Percentiles rank a stretch among this genome's conserved stretches.
phyloP scores from a whole-genome alignment of 179 eudicot species.

The Drosera spatulata region DNA sequence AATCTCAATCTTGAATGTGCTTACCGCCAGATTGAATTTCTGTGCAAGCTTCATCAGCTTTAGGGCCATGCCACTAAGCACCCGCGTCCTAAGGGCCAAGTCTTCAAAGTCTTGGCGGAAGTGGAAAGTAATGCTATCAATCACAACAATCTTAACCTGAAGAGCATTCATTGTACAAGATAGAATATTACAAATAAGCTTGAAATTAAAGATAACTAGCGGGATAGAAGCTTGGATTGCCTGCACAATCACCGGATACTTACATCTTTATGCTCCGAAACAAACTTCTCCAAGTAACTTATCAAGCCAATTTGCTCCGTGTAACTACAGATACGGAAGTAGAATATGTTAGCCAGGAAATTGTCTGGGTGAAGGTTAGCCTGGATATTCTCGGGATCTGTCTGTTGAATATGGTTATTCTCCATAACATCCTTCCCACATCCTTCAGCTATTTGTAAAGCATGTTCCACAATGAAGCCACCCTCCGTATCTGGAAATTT shows the following conservation, averaged over 20 bases:
- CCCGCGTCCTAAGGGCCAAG: constrained; percentile 80
- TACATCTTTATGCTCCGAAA: constrained; percentile 79
- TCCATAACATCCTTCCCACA: constrained; percentile 51
- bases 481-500: constrained; percentile 86
- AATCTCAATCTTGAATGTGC: constrained; percentile 6
- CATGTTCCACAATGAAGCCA: constrained; percentile 96
- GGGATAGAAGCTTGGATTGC: background rate
- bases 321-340: constrained; percentile 85
- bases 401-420: constrained; percentile 2
- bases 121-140: constrained; percentile 88
- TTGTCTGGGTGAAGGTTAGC: constrained; percentile 38
- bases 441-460: constrained; percentile 85
- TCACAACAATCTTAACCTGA: constrained; percentile 80
- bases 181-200: background rate
- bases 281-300: constrained; percentile 77
- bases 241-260: constrained; percentile 11
- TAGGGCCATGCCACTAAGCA: constrained; percentile 76
- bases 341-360: constrained; percentile 72
- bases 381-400: constrained; percentile 23
- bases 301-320: constrained; percentile 84
- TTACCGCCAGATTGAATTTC: constrained; percentile 69
- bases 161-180: constrained; percentile 2
- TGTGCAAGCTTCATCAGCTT: constrained; percentile 85
- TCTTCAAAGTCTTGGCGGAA: constrained; percentile 98
- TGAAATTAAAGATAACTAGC: background rate